Percentiles rank a stretch among this genome's conserved stretches.
phyloP scores from a whole-genome alignment of 176 grass and related monocot species.

The Poa annua region DNA sequence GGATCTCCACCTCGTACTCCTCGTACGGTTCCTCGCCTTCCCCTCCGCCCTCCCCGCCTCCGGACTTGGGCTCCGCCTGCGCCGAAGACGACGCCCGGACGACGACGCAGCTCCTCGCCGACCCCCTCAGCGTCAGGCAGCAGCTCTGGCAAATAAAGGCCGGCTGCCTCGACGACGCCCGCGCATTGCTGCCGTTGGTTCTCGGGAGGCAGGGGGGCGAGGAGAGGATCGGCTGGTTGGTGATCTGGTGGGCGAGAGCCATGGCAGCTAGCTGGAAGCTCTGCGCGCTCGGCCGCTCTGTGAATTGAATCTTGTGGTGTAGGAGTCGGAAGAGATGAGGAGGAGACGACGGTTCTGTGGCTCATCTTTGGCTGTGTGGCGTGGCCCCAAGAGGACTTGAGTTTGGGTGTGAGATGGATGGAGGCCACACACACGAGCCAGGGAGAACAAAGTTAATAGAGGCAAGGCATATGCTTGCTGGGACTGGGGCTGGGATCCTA shows the following conservation, averaged over 20 bases:
- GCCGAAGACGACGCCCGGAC: conserved; percentile 50
- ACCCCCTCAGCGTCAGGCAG: conserved; percentile 29
- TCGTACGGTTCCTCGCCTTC: conserved; percentile 50
- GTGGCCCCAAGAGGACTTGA: conserved; percentile 41
- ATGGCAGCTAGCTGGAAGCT: conserved; percentile 23
- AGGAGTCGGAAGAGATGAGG: conserved; percentile 17
- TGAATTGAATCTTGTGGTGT: conserved; percentile 30
- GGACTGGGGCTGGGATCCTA: background rate
- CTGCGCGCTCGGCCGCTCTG: background rate
- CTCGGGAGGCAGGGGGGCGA: conserved; percentile 44
- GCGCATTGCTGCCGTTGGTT: conserved; percentile 27
- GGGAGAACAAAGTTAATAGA: conserved; percentile 24
- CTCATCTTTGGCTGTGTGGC: conserved; percentile 44
- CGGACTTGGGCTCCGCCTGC: conserved; percentile 57
- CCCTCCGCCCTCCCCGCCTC: conserved; percentile 28
- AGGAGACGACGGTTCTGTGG: conserved; percentile 46
- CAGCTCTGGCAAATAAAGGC: conserved; percentile 31
- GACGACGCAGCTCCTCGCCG: conserved; percentile 14
- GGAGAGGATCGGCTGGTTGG: conserved; percentile 54
- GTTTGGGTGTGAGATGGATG: conserved; percentile 26
- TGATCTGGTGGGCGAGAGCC: conserved; percentile 53
- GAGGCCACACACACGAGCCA: conserved; percentile 52
- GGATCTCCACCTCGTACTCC: conserved; percentile 81
- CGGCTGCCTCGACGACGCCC: background rate
- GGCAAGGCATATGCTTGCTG: conserved; percentile 3